phyloP scores from a whole-genome alignment of 1,139 yeast genomes.

The Blastobotrys illinoisensis region DNA sequence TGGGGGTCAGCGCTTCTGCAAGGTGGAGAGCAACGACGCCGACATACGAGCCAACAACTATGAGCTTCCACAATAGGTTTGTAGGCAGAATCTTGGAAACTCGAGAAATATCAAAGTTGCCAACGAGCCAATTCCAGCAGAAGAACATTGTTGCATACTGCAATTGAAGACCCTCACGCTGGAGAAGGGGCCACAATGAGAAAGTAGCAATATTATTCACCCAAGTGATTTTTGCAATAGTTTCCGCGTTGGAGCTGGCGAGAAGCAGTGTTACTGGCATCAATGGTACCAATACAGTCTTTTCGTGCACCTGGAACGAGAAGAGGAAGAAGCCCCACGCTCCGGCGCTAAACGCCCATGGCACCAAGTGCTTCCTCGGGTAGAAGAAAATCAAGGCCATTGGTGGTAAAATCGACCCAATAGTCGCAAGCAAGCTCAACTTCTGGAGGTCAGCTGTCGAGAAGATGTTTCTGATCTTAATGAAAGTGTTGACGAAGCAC shows the following conservation, averaged over 20 bases:
- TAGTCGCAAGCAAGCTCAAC: conserved; percentile 58
- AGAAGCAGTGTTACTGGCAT: conserved; percentile 73
- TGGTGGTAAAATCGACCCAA: conserved; percentile 63
- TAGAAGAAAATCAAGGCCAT: conserved; percentile 48
- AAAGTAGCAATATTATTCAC: conserved; percentile 77
- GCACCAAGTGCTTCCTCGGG: conserved; percentile 47
- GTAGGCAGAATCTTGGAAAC: conserved; percentile 37
- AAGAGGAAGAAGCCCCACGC: conserved; percentile 86
- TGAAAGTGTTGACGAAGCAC: conserved; percentile 78
- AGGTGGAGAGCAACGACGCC: conserved; percentile 49
- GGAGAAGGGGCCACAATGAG: conserved; percentile 82
- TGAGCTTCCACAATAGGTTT: conserved; percentile 48
- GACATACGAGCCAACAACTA: conserved; percentile 55
- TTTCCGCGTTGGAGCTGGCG: conserved; percentile 51
- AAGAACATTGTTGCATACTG: conserved; percentile 63
- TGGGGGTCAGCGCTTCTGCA: conserved; percentile 41
- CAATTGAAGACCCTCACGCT: conserved; percentile 63
- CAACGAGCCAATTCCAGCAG: conserved; percentile 77
- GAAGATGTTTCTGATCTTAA: conserved; percentile 62
- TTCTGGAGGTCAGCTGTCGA: conserved; percentile 54
- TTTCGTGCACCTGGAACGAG: conserved; percentile 94
- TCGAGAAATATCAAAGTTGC: conserved; percentile 23
- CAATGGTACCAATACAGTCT: conserved; percentile 80
- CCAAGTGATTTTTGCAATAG: conserved; percentile 74
- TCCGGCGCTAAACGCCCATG: conserved; percentile 77